A percentile compares a stretch with the other conserved stretches of the same genome.
These are phyloP conservation scores for Sugiyamaella lignohabitans DNA, from an alignment of 805 yeast genomes.

Conservation along the genomic window DNA sequence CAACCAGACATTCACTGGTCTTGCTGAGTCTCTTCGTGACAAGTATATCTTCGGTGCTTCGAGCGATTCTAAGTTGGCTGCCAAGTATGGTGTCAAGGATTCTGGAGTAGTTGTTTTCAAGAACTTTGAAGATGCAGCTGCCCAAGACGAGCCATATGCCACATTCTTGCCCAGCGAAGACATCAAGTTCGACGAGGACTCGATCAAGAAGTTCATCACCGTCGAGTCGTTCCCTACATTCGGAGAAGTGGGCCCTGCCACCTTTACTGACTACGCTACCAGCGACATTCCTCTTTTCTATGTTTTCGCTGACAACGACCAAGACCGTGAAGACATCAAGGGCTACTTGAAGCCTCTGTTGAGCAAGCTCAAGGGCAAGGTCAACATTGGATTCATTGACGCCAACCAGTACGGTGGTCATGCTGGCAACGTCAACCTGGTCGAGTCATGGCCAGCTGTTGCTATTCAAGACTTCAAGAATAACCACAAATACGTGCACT, in stretches of 20 bases:
- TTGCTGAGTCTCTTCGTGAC: slow-evolving; percentile 63
- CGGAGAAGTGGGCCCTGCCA: slow-evolving; percentile 78
- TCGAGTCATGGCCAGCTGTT: slow-evolving; percentile 76
- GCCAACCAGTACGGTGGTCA: slow-evolving; percentile 76
- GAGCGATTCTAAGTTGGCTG: slow-evolving; percentile 36
- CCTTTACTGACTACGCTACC: slow-evolving; percentile 68
- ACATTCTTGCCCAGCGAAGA: slow-evolving; percentile 19
- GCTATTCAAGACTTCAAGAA: slow-evolving; percentile 68
- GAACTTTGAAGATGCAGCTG: slow-evolving; percentile 32
- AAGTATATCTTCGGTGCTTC: slow-evolving; percentile 53
- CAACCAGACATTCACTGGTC: slow-evolving; percentile 52
- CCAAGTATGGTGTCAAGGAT: slow-evolving; percentile 34
- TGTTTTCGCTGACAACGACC: slow-evolving; percentile 69
- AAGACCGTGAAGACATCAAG: slow-evolving; percentile 54
- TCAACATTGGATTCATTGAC: slow-evolving; percentile 85
- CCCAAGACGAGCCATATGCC: slow-evolving; percentile 23
- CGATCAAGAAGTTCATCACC: slow-evolving; percentile 44
- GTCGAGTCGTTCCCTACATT: slow-evolving; percentile 72
- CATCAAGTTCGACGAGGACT: slow-evolving; percentile 32
- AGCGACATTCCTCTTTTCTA: slow-evolving; percentile 77
- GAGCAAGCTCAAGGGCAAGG: slow-evolving; percentile 66
- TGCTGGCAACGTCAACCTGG: slow-evolving; percentile 77
- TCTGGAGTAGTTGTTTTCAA: slow-evolving; percentile 46
- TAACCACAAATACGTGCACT: slow-evolving; percentile 72
- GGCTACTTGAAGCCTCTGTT: slow-evolving; percentile 56